Evolutionary conservation across 225 moss, liverwort and hornwort species (phyloP).

Genomic region (Marchantia paleacea): DNA sequence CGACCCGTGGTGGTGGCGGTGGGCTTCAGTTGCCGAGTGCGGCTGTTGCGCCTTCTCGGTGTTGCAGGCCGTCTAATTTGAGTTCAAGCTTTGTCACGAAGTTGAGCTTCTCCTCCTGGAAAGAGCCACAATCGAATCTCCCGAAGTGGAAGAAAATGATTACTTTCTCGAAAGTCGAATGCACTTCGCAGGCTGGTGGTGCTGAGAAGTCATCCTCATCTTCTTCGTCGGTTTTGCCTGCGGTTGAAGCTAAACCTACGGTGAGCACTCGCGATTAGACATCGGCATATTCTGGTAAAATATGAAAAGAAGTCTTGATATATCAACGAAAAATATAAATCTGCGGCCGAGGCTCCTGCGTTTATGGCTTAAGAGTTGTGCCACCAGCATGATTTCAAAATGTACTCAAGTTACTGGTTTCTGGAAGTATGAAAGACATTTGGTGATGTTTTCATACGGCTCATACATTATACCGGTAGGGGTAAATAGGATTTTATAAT

Average conservation of each 20-base stretch:
- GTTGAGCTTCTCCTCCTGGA: conserved; percentile 1
- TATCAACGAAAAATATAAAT: no score
- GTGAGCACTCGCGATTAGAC: conserved; percentile 19
- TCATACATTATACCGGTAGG: no score
- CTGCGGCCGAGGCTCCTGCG: no score
- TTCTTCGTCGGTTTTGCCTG: conserved; percentile 30
- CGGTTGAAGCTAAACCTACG: neutral
- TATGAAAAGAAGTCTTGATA: no score
- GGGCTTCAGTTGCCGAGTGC: neutral
- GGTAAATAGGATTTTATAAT: no score
- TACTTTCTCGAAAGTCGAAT: conserved; percentile 19
- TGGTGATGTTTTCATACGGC: neutral
- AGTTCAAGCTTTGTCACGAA: neutral
- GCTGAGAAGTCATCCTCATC: conserved; percentile 13
- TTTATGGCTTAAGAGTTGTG: neutral
- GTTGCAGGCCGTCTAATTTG: neutral
- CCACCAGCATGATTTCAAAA: neutral
- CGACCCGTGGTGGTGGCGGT: neutral
- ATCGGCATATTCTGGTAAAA: no score
- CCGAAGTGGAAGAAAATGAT: conserved; percentile 13
- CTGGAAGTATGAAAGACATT: neutral
- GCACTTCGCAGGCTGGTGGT: conserved; percentile 27
- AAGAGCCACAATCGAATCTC: neutral
- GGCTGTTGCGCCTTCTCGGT: neutral
- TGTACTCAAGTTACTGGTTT: neutral